phyloP scores from a whole-genome alignment of 2,329 filamentous ascomycete species.

The Sporothrix brasiliensis region DNA sequence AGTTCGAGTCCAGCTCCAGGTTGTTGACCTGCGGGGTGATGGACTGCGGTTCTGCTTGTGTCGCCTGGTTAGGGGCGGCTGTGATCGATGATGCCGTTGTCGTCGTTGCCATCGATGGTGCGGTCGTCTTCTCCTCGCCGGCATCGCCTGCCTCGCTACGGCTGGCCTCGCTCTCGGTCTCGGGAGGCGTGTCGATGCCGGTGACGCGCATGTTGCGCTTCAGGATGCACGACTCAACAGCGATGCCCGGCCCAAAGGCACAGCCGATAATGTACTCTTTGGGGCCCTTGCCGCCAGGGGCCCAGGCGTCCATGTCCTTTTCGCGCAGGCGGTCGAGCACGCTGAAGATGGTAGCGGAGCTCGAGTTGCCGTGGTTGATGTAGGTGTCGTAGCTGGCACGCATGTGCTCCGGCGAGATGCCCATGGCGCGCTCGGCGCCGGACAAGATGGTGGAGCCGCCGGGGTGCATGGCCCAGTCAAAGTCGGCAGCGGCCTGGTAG shows the following conservation, averaged over 20 bases:
- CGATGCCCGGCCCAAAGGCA: conserved; percentile 70
- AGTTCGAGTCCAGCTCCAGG: conserved; percentile 41
- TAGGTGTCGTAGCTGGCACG: conserved; percentile 71
- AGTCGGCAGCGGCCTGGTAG: conserved; percentile 56
- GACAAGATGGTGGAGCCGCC: conserved; percentile 68
- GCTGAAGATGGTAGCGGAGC: conserved; percentile 69
- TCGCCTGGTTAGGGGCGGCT: neutral
- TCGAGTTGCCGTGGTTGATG: conserved; percentile 68
- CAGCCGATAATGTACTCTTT: conserved; percentile 66
- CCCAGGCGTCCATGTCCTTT: conserved; percentile 62
- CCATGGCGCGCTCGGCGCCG: conserved; percentile 62
- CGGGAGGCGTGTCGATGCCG: conserved; percentile 56
- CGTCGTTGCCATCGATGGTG: neutral
- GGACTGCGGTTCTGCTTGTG: conserved; percentile 37
- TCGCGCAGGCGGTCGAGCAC: conserved; percentile 64
- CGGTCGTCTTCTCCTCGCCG: conserved; percentile 30
- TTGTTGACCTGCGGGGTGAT: conserved; percentile 42
- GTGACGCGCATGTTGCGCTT: conserved; percentile 50
- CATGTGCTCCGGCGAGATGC: conserved; percentile 64
- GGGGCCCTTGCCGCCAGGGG: conserved; percentile 51
- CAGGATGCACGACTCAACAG: conserved; percentile 69
- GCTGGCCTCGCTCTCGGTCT: conserved; percentile 56
- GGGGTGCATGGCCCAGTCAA: conserved; percentile 75
- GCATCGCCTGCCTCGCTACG: conserved; percentile 49
- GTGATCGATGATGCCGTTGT: neutral